phyloP scores from a whole-genome alignment of 1,284 basidiomycete genomes.

The Microbotryomycetes sp. region DNA sequence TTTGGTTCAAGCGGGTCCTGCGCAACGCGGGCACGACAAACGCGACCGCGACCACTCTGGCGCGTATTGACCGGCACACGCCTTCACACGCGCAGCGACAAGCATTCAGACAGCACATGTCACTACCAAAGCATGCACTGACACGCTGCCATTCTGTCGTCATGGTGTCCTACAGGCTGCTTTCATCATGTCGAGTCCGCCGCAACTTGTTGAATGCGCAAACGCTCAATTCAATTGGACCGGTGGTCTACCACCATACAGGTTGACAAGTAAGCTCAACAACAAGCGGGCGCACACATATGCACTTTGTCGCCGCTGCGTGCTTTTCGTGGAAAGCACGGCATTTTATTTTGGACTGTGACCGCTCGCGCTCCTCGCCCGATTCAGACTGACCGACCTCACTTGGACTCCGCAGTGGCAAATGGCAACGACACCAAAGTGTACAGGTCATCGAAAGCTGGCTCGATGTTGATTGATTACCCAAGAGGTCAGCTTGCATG shows the following conservation, averaged over 20 bases:
- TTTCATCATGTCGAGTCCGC: not conserved
- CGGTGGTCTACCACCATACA: not conserved
- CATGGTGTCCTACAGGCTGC: not conserved
- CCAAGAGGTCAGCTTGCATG: not conserved
- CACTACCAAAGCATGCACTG: too few species aligned
- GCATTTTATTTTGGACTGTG: not conserved
- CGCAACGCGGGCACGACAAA: too few species aligned
- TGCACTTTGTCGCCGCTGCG: too few species aligned
- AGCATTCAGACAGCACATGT: too few species aligned
- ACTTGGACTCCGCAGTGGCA: not conserved
- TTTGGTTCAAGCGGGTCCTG: too few species aligned
- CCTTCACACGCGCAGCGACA: not conserved
- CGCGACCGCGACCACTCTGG: not conserved
- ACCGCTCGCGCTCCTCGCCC: not conserved
- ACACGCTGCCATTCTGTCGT: too few species aligned
- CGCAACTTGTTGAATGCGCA: not conserved
- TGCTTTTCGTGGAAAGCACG: too few species aligned
- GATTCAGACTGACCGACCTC: not conserved
- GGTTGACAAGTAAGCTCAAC: not conserved
- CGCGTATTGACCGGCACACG: not conserved
- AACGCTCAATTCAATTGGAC: conserved; percentile 1
- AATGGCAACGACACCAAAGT: not conserved
- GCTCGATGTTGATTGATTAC: not conserved
- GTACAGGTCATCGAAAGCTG: not conserved
- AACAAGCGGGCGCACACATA: too few species aligned